Base-by-base conservation (phyloP, 192 early-diverging fungal species). In the Coemansia sp. region DNA sequence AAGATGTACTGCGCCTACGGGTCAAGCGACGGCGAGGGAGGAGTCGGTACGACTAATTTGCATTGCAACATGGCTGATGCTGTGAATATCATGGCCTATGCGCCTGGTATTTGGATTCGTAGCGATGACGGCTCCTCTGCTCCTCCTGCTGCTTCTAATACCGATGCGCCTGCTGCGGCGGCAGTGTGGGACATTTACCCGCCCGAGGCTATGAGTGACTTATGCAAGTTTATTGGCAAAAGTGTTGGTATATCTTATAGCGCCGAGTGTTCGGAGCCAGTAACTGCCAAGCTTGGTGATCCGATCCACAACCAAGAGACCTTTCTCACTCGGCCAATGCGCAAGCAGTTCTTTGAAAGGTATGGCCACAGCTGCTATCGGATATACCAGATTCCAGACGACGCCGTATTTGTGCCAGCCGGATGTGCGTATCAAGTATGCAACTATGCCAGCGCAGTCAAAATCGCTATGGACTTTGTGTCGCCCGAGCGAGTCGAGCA, bases 1-100 rank as follows among this genome's bases (percentile, higher is more conserved):
- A 93, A 93, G 70, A 85, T 92, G 86, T 92, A 91, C 69, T 88
- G 87, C 50, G 89, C 89, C 0, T 90, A 89, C 63, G 90, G 87
- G 8, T 90, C 86, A 4, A 85, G 82, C 67, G 85, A 85, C 29
- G 61, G 32, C 12, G 65, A 74, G 3, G 71, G 81, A 25, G 87
- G 87, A 10, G 62, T 69, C 1, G 90, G 91, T 37, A 94, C 89
- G 1, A 94, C 91, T 0, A 90, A 90, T 42, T 75, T 94, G 34
- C 91, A 94, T 61, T 84, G 90, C 50, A 90, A 94, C 67, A 89
- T 92, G 84, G 86, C 93, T 3, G 91, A 94, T 62, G 91, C 91
- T 0, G 88, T 90, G 23, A 94, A 93, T 55, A 77, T 94, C 14
- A 91, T 94, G 91, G 86, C 85, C 14, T 87, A 89, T 51, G 67